These are phyloP conservation scores for Psilocybe subaeruginosa DNA, from an alignment of 768 basidiomycete genomes.

Conservation along the genomic window DNA sequence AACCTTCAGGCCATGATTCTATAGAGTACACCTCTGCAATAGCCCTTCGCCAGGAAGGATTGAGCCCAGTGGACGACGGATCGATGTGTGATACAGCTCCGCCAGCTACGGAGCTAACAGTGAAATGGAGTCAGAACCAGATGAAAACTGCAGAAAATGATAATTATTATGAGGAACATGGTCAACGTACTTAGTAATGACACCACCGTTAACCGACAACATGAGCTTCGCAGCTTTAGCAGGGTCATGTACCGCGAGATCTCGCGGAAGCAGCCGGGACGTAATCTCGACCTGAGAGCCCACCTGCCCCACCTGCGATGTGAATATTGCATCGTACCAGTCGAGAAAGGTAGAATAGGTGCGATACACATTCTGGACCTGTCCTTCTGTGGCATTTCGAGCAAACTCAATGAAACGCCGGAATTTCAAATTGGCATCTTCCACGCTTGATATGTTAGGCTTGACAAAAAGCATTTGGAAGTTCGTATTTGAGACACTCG, in stretches of 20 bases:
- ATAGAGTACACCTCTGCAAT: constrained; percentile 30
- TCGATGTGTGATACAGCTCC: constrained; percentile 42
- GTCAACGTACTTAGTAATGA: constrained; percentile 25
- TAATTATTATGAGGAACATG: neutral
- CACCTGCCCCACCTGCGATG: constrained; percentile 14
- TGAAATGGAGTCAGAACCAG: neutral
- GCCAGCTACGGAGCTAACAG: constrained; percentile 41
- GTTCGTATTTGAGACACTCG: constrained; percentile 17
- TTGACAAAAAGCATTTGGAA: constrained; percentile 30
- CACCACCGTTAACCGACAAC: constrained; percentile 21
- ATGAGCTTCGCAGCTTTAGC: constrained; percentile 27
- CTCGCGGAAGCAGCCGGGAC: constrained; percentile 36
- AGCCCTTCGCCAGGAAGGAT: constrained; percentile 52
- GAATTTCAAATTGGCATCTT: constrained; percentile 36
- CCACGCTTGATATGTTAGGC: constrained; percentile 36
- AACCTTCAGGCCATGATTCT: constrained; percentile 32
- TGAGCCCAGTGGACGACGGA: constrained; percentile 42
- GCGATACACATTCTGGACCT: constrained; percentile 8
- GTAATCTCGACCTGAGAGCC: constrained; percentile 30
- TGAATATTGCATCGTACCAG: constrained; percentile 18
- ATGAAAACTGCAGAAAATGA: neutral
- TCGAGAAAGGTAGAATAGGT: constrained; percentile 29
- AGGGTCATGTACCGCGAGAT: constrained; percentile 24
- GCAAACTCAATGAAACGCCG: constrained; percentile 34
- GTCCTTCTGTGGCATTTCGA: constrained; percentile 24